Percentiles rank a stretch among this genome's conserved stretches.
Evolutionary conservation across 2,329 filamentous ascomycete genomes (phyloP).

Genomic region (Thyridium curvatum): DNA sequence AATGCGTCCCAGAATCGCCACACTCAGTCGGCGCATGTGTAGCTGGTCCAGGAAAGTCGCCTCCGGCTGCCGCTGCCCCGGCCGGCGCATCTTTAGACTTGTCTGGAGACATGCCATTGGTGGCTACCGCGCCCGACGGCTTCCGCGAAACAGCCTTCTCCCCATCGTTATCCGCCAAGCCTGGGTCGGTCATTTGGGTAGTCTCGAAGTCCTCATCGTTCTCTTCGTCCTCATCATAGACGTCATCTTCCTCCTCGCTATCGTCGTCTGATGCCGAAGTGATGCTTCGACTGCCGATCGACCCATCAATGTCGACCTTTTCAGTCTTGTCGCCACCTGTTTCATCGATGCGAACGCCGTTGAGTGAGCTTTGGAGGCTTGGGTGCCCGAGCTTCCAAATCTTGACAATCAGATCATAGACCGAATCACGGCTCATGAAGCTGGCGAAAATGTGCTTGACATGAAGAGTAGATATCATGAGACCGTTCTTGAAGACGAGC

Average conservation of each 20-base stretch:
- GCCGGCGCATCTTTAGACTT: conserved; percentile 43
- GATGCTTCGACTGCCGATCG: conserved; percentile 37
- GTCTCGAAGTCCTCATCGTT: conserved; percentile 51
- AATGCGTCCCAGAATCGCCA: conserved; percentile 70
- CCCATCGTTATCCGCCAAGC: conserved; percentile 41
- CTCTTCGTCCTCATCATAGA: conserved; percentile 73
- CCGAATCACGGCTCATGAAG: conserved; percentile 88
- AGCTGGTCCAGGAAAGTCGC: conserved; percentile 78
- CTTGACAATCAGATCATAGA: conserved; percentile 93
- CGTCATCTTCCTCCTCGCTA: conserved; percentile 69
- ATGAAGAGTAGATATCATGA: conserved; percentile 93
- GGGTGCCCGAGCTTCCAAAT: conserved; percentile 98
- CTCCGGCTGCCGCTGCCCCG: conserved; percentile 27
- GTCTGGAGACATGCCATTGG: conserved; percentile 38
- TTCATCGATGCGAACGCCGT: conserved; percentile 77
- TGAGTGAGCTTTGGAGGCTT: conserved; percentile 81
- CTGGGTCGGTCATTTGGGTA: conserved; percentile 30
- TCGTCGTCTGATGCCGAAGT: conserved; percentile 51
- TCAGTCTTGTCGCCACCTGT: conserved; percentile 87
- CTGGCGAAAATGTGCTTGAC: conserved; percentile 95
- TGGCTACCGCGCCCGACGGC: conserved; percentile 51
- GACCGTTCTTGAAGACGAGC: conserved; percentile 91
- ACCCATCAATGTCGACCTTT: conserved; percentile 56
- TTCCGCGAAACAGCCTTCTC: conserved; percentile 67
- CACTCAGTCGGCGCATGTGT: conserved; percentile 83